These are phyloP conservation scores for Podospora pseudocomata DNA, from an alignment of 495 filamentous ascomycete species.

Conservation along the genomic window DNA sequence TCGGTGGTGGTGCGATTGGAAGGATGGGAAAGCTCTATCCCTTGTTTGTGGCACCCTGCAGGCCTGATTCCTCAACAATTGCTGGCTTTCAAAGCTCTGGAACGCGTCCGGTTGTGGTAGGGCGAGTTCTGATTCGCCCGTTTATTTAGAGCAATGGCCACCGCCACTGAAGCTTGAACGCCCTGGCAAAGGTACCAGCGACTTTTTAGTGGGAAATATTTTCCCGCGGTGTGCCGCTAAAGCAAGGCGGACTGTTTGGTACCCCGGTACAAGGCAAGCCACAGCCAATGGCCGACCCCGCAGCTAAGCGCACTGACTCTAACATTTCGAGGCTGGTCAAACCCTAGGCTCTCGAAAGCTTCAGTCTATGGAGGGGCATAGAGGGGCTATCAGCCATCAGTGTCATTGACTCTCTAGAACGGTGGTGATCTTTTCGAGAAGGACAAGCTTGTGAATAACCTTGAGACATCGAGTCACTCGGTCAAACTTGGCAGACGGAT, in stretches of 20 bases:
- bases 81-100: conserved; percentile 1
- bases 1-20: conserved; percentile 8
- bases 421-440: background rate
- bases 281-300: background rate
- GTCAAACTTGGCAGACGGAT: background rate
- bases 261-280: background rate
- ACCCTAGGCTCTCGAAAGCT: background rate
- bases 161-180: conserved; percentile 1
- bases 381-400: background rate
- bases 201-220: background rate
- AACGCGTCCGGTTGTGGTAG: background rate
- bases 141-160: background rate
- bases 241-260: background rate
- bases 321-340: background rate
- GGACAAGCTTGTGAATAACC: background rate
- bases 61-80: background rate
- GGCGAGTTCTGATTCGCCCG: background rate
- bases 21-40: background rate
- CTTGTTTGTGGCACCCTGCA: background rate
- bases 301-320: background rate
- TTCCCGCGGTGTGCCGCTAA: background rate
- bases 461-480: background rate
- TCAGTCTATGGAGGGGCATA: background rate
- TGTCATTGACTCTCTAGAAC: background rate
- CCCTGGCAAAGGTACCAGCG: conserved; percentile 3